phyloP scores from a whole-genome alignment of 2,329 filamentous ascomycete species.

The Fusarium sp. region DNA sequence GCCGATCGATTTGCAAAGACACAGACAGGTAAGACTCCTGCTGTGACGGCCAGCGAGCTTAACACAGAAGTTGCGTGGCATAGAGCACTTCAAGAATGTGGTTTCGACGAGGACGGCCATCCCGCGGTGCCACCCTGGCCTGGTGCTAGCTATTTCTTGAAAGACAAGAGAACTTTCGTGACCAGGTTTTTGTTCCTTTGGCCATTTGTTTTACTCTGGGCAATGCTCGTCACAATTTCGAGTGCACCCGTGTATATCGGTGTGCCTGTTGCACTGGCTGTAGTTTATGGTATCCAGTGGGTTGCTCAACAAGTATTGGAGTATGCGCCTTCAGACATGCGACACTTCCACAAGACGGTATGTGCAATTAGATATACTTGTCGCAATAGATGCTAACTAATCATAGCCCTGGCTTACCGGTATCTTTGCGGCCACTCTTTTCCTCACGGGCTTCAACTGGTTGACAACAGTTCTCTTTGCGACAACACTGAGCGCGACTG shows the following conservation, averaged over 20 bases:
- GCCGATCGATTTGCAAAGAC: slow-evolving; percentile 93
- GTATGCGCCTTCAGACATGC: slow-evolving; percentile 89
- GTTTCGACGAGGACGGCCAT: slow-evolving; percentile 84
- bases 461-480: slow-evolving; percentile 68
- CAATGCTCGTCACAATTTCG: slow-evolving; percentile 78
- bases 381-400: slow-evolving; percentile 14
- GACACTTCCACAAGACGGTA: slow-evolving; percentile 89
- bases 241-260: slow-evolving; percentile 80
- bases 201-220: slow-evolving; percentile 82
- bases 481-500: slow-evolving; percentile 36
- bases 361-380: slow-evolving; percentile 48
- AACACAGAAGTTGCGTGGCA: slow-evolving; percentile 87
- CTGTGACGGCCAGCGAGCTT: slow-evolving; percentile 88
- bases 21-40: slow-evolving; percentile 88
- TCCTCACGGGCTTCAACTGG: slow-evolving; percentile 84
- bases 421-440: slow-evolving; percentile 89
- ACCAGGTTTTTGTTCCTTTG: slow-evolving; percentile 90
- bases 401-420: slow-evolving; percentile 87
- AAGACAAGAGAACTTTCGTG: slow-evolving; percentile 83
- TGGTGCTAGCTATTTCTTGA: slow-evolving; percentile 76
- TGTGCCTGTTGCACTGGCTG: slow-evolving; percentile 76
- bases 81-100: slow-evolving; percentile 83
- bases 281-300: slow-evolving; percentile 80
- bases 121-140: slow-evolving; percentile 78
- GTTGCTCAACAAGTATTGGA: slow-evolving; percentile 81